phyloP scores from a whole-genome alignment of 2,329 filamentous ascomycete genomes.

The Tolypocladium tropicale region DNA sequence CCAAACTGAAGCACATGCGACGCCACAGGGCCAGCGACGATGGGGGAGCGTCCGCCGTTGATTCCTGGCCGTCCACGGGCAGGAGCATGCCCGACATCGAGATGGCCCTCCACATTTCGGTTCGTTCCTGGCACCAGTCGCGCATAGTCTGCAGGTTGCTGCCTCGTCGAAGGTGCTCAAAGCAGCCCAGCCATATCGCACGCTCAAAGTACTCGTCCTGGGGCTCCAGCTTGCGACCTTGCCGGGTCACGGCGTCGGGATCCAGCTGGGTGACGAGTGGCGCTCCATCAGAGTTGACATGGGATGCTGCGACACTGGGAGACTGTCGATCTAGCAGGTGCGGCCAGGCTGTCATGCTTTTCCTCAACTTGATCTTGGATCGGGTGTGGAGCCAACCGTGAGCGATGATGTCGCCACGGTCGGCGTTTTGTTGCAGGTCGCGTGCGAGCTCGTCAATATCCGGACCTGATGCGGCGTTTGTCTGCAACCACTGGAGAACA shows the following conservation, averaged over 20 bases:
- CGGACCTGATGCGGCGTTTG: conserved; percentile 58
- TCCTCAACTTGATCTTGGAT: conserved; percentile 79
- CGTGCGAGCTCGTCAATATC: conserved; percentile 68
- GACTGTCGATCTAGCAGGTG: conserved; percentile 55
- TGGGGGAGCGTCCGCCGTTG: conserved; percentile 22
- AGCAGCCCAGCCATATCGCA: conserved; percentile 88
- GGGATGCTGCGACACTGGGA: conserved; percentile 42
- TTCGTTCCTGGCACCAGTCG: conserved; percentile 77
- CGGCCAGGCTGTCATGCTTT: conserved; percentile 62
- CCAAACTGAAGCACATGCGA: conserved; percentile 63
- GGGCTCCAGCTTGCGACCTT: conserved; percentile 64
- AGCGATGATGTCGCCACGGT: conserved; percentile 71
- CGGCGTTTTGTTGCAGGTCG: conserved; percentile 65
- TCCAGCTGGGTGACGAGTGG: conserved; percentile 79
- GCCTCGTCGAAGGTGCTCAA: conserved; percentile 84
- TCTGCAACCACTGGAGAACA: conserved; percentile 79
- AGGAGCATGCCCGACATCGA: conserved; percentile 67
- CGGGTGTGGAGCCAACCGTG: conserved; percentile 91
- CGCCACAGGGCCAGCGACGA: conserved; percentile 58
- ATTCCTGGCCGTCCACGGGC: conserved; percentile 34
- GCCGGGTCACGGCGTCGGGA: conserved; percentile 77
- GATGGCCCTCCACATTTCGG: conserved; percentile 82
- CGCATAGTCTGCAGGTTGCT: conserved; percentile 61
- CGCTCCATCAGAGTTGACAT: conserved; percentile 49
- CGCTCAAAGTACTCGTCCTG: conserved; percentile 84